These are phyloP conservation scores for Leccinum subspadiceum DNA, from an alignment of 1,284 basidiomycete species.

Conservation along the genomic window DNA sequence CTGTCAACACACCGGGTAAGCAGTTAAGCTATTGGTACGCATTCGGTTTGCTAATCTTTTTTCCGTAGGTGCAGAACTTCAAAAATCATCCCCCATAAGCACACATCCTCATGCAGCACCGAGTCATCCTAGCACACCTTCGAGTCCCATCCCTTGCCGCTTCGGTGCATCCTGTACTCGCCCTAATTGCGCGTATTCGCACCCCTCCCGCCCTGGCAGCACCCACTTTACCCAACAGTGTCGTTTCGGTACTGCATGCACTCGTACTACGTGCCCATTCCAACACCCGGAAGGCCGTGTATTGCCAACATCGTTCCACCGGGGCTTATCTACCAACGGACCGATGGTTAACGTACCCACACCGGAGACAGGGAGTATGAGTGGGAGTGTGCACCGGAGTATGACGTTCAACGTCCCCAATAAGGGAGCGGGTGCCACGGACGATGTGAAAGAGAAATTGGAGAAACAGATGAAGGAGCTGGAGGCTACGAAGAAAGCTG, in stretches of 20 bases:
- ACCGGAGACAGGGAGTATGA: constrained; percentile 65
- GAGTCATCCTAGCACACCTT: constrained; percentile 31
- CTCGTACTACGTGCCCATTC: constrained; percentile 71
- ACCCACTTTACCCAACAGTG: constrained; percentile 52
- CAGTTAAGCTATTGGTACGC: constrained; percentile 6
- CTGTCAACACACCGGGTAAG: constrained; percentile 64
- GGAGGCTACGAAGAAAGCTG: constrained; percentile 55
- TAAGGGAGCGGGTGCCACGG: constrained; percentile 32
- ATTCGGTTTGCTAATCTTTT: constrained; percentile 3
- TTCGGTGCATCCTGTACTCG: constrained; percentile 76
- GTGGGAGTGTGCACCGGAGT: constrained; percentile 60
- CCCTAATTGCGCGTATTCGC: constrained; percentile 67
- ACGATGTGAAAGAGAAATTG: constrained; percentile 47
- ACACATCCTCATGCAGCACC: constrained; percentile 20
- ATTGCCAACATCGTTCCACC: constrained; percentile 72
- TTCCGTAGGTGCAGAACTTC: constrained; percentile 40
- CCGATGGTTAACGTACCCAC: constrained; percentile 58
- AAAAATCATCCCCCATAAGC: constrained; percentile 36
- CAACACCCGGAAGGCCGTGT: constrained; percentile 80
- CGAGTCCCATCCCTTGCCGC: constrained; percentile 57
- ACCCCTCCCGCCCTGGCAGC: constrained; percentile 52
- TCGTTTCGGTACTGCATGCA: constrained; percentile 76
- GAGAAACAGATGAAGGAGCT: constrained; percentile 60
- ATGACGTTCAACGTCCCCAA: constrained; percentile 58
- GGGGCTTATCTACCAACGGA: constrained; percentile 59